Percentiles rank a stretch among this genome's conserved stretches.
Evolutionary conservation across 805 yeast species (phyloP).

Genomic region (Debaryomyces prosopidis): DNA sequence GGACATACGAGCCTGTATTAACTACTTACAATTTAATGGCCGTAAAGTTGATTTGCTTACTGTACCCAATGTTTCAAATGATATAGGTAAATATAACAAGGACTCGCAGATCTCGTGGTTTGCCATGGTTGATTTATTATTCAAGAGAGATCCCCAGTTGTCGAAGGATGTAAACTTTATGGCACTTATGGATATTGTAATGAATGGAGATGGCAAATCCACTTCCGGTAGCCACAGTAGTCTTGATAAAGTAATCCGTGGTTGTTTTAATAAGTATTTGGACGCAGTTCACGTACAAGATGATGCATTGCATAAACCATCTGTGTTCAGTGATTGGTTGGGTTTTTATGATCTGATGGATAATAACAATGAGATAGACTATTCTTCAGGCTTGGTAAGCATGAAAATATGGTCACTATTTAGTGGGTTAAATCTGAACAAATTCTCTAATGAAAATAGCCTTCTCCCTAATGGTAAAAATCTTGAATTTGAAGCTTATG

Average conservation of each 20-base stretch:
- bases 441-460: conserved; percentile 10
- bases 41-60: conserved; percentile 12
- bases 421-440: conserved; percentile 52
- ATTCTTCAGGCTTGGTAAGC: conserved; percentile 58
- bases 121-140: conserved; percentile 59
- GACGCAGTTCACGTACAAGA: conserved; percentile 62
- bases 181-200: conserved; percentile 46
- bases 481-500: conserved; percentile 42
- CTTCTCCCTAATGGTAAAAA: conserved; percentile 33
- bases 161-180: conserved; percentile 50
- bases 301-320: conserved; percentile 58
- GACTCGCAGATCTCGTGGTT: conserved; percentile 72
- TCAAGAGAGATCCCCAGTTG: conserved; percentile 49
- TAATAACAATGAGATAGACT: conserved; percentile 37
- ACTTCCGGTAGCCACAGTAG: conserved; percentile 36
- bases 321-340: conserved; percentile 72
- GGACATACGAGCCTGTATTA: conserved; percentile 84
- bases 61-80: not conserved
- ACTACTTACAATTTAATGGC: conserved; percentile 69
- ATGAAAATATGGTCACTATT: conserved; percentile 65
- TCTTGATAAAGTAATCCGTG: conserved; percentile 64
- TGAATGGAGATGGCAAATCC: conserved; percentile 37
- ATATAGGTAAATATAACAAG: conserved; percentile 37
- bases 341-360: conserved; percentile 64
- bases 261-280: conserved; percentile 70